Base-by-base conservation (phyloP, 1,284 basidiomycete genomes). In the Schizophyllum commune region DNA sequence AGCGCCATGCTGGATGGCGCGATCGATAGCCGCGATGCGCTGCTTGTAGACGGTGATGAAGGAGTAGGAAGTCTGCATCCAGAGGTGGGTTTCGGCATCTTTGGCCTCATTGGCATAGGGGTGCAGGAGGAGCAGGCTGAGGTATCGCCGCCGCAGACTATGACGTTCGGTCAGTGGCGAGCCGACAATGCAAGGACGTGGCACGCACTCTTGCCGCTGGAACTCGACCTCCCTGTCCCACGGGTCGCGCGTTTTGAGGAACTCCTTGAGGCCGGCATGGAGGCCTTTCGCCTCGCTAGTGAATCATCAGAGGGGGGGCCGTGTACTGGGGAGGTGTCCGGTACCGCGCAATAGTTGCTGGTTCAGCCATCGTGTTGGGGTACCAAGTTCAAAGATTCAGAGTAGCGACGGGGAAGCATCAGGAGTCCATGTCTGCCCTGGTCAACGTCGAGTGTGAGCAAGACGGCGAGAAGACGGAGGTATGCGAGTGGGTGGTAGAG, bases 41-140 rank as follows among this genome's bases (percentile, higher is more conserved):
- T 89, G 82, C 69, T 95, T 94, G 78, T 94, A 96, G 34, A 83
- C 79, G 27, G 87, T 77, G 67, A 98, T 97, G 73, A 95, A 84
- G 51, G 84, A 79, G 75, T 98, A 92, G 20, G 92, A 92, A 0
- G 94, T 96, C 68, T 93, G 88, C 82, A 94, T 89, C 94, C 95
- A 97, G 9, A 97, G 80, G 61, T 88, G 84, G 55, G 81, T 89
- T 69, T 95, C 92, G 54, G 88, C 84, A 74, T 91, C 89, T 71
- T 88, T 88, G 47, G 90, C 86, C 71, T 93, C 89, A 56, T 83
- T 84, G 55, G 86, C 82, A 63, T 85, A 85, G 0, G 92, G 88
- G 68, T 93, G 81, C 22, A 85, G 74, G 66, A 95, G 85, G 19
- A 96, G 79, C 33, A 96, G 75, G 39, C 81, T 83, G 57, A 94